These are phyloP conservation scores for Cyberlindnera veronae DNA, from an alignment of 805 yeast species.

Conservation along the genomic window DNA sequence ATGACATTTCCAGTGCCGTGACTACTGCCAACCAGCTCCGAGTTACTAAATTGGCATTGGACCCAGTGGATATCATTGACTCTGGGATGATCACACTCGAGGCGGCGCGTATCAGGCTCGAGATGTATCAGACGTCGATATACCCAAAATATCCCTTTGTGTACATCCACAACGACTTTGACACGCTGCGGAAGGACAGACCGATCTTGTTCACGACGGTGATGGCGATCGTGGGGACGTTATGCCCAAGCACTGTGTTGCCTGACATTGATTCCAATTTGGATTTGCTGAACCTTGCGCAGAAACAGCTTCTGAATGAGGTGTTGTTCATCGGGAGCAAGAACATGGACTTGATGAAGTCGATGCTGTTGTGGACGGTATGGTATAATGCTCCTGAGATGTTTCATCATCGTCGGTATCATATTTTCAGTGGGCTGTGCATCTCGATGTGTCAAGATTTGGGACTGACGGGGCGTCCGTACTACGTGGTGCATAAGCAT, in stretches of 20 bases:
- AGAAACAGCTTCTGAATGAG: constrained; percentile 51
- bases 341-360: constrained; percentile 61
- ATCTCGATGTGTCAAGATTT: constrained; percentile 70
- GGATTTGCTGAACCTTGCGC: constrained; percentile 49
- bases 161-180: constrained; percentile 43
- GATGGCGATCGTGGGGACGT: constrained; percentile 56
- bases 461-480: constrained; percentile 60
- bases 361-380: constrained; percentile 54
- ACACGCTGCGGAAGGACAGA: constrained; percentile 43
- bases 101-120: constrained; percentile 56
- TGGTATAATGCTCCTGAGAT: constrained; percentile 88
- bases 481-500: constrained; percentile 37
- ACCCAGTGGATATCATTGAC: constrained; percentile 46
- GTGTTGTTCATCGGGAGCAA: constrained; percentile 68
- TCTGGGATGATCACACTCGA: constrained; percentile 53
- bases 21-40: constrained; percentile 41
- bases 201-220: constrained; percentile 66
- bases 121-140: constrained; percentile 45
- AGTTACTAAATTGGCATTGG: constrained; percentile 17
- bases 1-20: constrained; percentile 43
- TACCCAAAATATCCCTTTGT: constrained; percentile 54
- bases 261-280: constrained; percentile 37
- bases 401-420: constrained; percentile 75
- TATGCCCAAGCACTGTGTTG: constrained; percentile 27
- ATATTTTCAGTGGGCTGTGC: constrained; percentile 61